A percentile compares a stretch with the other conserved stretches of the same genome.
These are phyloP conservation scores for Barbarea vulgaris DNA, from an alignment of 345 rosid species.

Conservation along the genomic window DNA sequence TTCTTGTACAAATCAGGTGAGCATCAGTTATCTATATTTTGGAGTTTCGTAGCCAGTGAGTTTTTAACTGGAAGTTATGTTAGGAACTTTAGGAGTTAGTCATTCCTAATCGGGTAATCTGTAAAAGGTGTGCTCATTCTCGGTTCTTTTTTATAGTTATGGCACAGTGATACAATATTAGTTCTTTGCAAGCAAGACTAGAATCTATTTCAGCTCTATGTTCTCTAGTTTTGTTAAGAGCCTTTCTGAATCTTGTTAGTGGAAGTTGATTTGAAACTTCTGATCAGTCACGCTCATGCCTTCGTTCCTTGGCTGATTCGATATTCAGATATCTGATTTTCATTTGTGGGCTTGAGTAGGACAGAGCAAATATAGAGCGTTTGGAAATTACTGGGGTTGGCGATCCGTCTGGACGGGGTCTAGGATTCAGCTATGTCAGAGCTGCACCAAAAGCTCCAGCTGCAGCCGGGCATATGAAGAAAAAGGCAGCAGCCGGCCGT, in stretches of 20 bases:
- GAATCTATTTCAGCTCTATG: conserved; percentile 21
- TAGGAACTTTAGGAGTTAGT: conserved; percentile 12
- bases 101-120: background rate
- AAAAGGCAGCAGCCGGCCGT: conserved; percentile 81
- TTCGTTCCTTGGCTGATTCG: background rate
- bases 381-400: conserved; percentile 99
- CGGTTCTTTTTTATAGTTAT: background rate
- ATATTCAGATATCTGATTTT: conserved; percentile 24
- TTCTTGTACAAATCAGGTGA: conserved; percentile 91
- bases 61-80: conserved; percentile 1
- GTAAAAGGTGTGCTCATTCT: conserved; percentile 1
- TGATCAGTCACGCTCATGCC: conserved; percentile 4
- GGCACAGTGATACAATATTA: background rate
- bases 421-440: conserved; percentile 96
- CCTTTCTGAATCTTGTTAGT: background rate
- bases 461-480: conserved; percentile 73
- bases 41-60: conserved; percentile 17
- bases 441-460: conserved; percentile 85
- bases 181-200: conserved; percentile 14
- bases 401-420: conserved; percentile 97
- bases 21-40: conserved; percentile 14
- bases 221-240: background rate
- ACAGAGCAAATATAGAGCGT: conserved; percentile 93
- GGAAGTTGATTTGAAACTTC: conserved; percentile 18
- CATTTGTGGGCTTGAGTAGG: conserved; percentile 57